Evolutionary conservation across 768 basidiomycete species (phyloP), one percentile per base, ranked within the genome.

Genomic region (Hortiboletus flavorubellus): DNA sequence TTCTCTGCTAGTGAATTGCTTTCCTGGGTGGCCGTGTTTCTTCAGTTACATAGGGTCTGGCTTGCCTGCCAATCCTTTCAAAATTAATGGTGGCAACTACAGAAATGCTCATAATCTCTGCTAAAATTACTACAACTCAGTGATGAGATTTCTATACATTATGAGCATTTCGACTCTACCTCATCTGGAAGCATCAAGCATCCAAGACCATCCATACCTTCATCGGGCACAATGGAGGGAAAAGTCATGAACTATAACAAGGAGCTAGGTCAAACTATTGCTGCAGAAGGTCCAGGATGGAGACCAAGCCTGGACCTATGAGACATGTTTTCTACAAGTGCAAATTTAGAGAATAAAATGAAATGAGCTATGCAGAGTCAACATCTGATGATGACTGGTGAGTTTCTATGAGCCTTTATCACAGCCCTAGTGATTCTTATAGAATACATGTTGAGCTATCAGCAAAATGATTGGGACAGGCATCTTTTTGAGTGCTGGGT

Each of bases 391-490:
- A 77, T 77, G 76, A 72, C 76, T 39, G 73, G 75, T 72, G 51
- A 49, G 67, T 62, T 12, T 45, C 18, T 23, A 5, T 14, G 23
- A 26, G 29, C 31, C 4, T 53, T 21, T 30, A 2, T 38, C 41
- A 15, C 8, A 5, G 4, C 14, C 21, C 4, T 31, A 7, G 12
- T 12, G 39, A 15, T 52, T 3, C 8, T 56, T 11, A 51, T 11
- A 11, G n/a, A n/a, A 29, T 23, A 52, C 29, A 7, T 43, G 11
- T 49, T 42, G 46, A 79, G 80, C 80, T 23, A 80, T 82, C 53
- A 80, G 81, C 16, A 80, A 80, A 0, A 83, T 80, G 0, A 82
- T 82, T 39, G 80, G 80, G n/a, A 81, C 80, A 2, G 82, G 83
- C 46, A 82, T 84, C 41, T 84, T 84, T 61, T 70, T 84, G 64